Base-by-base conservation (phyloP, 352 stramenopile species). In the Phytophthora cryptogea region DNA sequence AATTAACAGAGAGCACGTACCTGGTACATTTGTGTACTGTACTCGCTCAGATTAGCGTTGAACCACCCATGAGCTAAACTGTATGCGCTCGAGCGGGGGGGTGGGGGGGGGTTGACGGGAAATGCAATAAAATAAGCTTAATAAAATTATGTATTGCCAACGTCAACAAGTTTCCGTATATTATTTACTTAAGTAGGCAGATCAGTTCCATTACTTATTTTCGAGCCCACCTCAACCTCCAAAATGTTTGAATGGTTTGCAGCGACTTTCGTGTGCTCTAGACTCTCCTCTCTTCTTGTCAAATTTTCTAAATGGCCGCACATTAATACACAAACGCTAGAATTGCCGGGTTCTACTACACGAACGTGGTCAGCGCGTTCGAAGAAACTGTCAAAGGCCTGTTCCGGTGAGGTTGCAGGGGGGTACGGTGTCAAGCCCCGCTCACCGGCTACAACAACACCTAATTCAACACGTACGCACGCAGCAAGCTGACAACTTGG, bases 401-500 rank as follows among this genome's bases (percentile, higher is more conserved):
- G 7, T 44, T 13, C 14, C 16, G 37, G 9, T 44, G 8, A 2
- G 1, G 37, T 10, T 44, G 37, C 16, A 5, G 37, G 6, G 7
- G 1, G 7, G 16, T 44, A 20, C 13, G 37, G 9, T 5, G 37
- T 44, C 14, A 6, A 17, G 16, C 16, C 13, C 37, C 37, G 8
- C 37, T 2, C 13, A 20, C 13, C 16, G 37, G 37, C 13, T 44
- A 44, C 37, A 23, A 1, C 37, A 52, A 52, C n/a, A n/a, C 45
- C 14, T 52, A 5, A 13, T 52, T 4, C n/a, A 10, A 4, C 45
- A 52, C 45, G 16, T 52, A 14, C 8, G 45, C 5, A n/a, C 4
- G 14, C 45, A 52, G 31, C 17, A 52, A 1, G 11, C 45, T 14
- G 45, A 52, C n/a, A 31, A 52, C 31, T 31, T 16, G 5, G 16